Conservation (phyloP, 129 eudicot genomes). For the Gnaphalium uliginosum region DNA sequence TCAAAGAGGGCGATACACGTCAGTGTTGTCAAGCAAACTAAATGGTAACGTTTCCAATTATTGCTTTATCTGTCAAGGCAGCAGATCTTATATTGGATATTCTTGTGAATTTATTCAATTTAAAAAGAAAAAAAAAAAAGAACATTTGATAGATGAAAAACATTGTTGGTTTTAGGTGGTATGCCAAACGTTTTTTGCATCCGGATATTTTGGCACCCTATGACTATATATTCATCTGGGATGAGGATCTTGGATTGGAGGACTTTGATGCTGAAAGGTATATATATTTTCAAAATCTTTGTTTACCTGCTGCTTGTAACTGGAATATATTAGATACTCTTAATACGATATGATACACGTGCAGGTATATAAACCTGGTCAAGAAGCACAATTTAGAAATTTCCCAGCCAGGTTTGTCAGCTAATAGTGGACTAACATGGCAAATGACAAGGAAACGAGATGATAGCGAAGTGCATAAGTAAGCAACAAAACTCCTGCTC, state of each 20-base stretch:
- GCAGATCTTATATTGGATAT: no score
- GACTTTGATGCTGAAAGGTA: constrained; percentile 53
- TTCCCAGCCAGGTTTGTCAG: constrained; percentile 61
- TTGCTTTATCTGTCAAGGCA: no score
- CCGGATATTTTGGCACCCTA: constrained; percentile 52
- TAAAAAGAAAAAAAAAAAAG: no score
- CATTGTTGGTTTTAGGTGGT: constrained; percentile 50
- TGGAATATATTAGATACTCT: neutral
- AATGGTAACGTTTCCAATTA: constrained; percentile 32
- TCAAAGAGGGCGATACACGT: constrained; percentile 46
- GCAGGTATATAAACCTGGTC: constrained; percentile 44
- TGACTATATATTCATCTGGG: constrained; percentile 62
- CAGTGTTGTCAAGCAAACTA: constrained; percentile 48
- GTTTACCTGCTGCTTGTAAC: neutral
- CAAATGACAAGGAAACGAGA: constrained; percentile 42
- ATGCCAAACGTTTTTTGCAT: constrained; percentile 59
- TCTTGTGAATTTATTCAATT: no score
- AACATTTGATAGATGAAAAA: neutral
- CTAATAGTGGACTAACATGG: constrained; percentile 49
- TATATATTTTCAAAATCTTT: neutral
- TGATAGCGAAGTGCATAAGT: constrained; percentile 52
- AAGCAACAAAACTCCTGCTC: constrained; percentile 7
- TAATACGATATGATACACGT: neutral
- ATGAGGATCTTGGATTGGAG: constrained; percentile 63
- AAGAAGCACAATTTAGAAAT: constrained; percentile 52